phyloP scores from a whole-genome alignment of 2,329 filamentous ascomycete genomes.

The Penicillium sp. region DNA sequence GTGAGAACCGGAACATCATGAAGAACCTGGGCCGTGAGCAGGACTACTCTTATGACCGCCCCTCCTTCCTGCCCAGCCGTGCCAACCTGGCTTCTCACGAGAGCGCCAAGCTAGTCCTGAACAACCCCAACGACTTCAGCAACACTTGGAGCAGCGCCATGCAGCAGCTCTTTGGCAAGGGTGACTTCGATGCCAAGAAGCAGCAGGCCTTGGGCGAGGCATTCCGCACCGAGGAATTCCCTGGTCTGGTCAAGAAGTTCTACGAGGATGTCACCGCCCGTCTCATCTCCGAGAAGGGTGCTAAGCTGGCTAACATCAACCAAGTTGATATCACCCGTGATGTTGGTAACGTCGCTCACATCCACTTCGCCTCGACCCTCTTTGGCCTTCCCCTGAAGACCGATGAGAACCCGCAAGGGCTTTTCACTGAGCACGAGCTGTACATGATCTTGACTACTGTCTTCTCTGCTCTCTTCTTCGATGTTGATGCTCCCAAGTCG shows the following conservation, averaged over 20 bases:
- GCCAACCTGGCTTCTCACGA: constrained; percentile 65
- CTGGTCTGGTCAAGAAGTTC: constrained; percentile 66
- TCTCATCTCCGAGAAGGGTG: constrained; percentile 68
- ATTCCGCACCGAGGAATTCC: constrained; percentile 66
- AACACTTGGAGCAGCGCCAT: constrained; percentile 68
- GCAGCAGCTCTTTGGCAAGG: constrained; percentile 64
- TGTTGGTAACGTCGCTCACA: constrained; percentile 58
- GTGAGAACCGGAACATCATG: constrained; percentile 73
- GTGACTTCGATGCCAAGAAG: constrained; percentile 57
- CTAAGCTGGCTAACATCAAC: constrained; percentile 63
- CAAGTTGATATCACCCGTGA: constrained; percentile 72
- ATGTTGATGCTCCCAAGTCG: constrained; percentile 68
- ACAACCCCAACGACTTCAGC: constrained; percentile 65
- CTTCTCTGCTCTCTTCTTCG: constrained; percentile 68
- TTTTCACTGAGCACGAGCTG: constrained; percentile 62
- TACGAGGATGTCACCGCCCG: constrained; percentile 66
- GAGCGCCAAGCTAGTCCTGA: constrained; percentile 65
- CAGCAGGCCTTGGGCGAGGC: constrained; percentile 60
- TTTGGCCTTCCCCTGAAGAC: constrained; percentile 62
- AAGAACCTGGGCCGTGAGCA: constrained; percentile 68
- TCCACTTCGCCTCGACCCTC: constrained; percentile 60
- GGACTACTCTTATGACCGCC: constrained; percentile 71
- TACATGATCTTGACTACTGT: constrained; percentile 67
- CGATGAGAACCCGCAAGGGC: constrained; percentile 53
- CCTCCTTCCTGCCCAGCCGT: constrained; percentile 54